These are phyloP conservation scores for Suhomyces bribrorum DNA, from an alignment of 1,139 yeast genomes.

Conservation along the genomic window DNA sequence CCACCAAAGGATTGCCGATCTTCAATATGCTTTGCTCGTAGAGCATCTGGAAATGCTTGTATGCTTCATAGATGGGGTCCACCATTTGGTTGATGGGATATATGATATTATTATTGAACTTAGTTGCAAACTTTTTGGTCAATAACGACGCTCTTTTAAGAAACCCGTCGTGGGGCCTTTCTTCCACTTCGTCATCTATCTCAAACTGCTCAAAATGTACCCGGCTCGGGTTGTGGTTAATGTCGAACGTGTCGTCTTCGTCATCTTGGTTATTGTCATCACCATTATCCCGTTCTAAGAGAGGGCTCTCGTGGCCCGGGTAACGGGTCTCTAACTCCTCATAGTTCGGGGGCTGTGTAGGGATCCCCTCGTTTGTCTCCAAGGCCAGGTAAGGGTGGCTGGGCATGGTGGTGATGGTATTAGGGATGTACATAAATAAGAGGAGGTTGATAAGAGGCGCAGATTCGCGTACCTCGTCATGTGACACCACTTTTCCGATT, in stretches of 20 bases:
- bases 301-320: background rate
- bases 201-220: conserved; percentile 38
- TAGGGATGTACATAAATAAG: background rate
- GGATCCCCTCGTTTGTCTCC: conserved; percentile 13
- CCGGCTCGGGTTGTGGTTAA: conserved; percentile 9
- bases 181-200: conserved; percentile 25
- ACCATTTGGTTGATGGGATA: conserved; percentile 57
- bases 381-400: conserved; percentile 5
- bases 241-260: conserved; percentile 7
- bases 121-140: conserved; percentile 36
- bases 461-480: background rate
- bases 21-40: conserved; percentile 61
- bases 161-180: conserved; percentile 24
- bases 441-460: conserved; percentile 5
- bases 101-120: conserved; percentile 47
- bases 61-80: conserved; percentile 70
- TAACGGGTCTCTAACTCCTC: conserved; percentile 20
- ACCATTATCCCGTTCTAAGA: conserved; percentile 8
- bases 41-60: conserved; percentile 42
- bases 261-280: conserved; percentile 10
- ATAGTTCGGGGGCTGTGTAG: conserved; percentile 35
- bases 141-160: conserved; percentile 31
- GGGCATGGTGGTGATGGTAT: background rate
- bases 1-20: conserved; percentile 83
- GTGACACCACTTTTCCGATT: background rate